These are phyloP conservation scores for Fusarium aywerte DNA, from an alignment of 2,329 filamentous ascomycete species.

Conservation along the genomic window DNA sequence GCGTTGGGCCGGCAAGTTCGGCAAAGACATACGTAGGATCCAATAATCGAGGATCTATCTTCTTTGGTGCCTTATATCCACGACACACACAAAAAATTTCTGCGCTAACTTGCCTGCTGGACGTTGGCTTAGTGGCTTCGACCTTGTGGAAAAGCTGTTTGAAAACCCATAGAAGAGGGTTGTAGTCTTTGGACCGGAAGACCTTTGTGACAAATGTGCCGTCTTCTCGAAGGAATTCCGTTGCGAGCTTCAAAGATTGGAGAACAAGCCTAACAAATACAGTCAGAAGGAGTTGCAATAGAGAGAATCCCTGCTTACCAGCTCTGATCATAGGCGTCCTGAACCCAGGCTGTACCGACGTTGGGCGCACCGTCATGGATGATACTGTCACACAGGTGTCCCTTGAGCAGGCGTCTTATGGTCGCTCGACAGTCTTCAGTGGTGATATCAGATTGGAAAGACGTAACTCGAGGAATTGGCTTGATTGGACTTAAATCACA, in stretches of 20 bases:
- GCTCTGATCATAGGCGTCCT: slow-evolving; percentile 93
- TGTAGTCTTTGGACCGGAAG: slow-evolving; percentile 97
- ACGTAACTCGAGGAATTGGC: slow-evolving; percentile 90
- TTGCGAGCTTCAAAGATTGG: slow-evolving; percentile 81
- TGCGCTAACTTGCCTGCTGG: slow-evolving; percentile 85
- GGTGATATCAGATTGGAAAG: slow-evolving; percentile 97
- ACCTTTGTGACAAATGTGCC: slow-evolving; percentile 98
- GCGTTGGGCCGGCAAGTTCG: slow-evolving; percentile 83
- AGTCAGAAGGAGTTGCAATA: not conserved
- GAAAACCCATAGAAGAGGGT: slow-evolving; percentile 94
- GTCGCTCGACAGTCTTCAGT: slow-evolving; percentile 95
- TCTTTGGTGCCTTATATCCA: slow-evolving; percentile 94
- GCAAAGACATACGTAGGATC: slow-evolving; percentile 92
- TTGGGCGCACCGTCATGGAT: slow-evolving; percentile 98
- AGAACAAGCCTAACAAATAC: slow-evolving; percentile 68
- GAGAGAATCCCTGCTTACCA: slow-evolving; percentile 66
- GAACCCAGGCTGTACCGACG: slow-evolving; percentile 96
- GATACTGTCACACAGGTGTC: slow-evolving; percentile 95
- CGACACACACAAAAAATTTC: slow-evolving; percentile 98
- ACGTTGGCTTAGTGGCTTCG: slow-evolving; percentile 96
- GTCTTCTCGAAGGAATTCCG: slow-evolving; percentile 88
- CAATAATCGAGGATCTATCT: slow-evolving; percentile 90
- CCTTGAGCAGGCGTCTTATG: slow-evolving; percentile 89
- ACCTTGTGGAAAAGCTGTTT: slow-evolving; percentile 96
- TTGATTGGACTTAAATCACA: slow-evolving; percentile 97